Evolutionary conservation across 768 basidiomycete genomes (phyloP).

Genomic region (Fibroporia radiculosa): DNA sequence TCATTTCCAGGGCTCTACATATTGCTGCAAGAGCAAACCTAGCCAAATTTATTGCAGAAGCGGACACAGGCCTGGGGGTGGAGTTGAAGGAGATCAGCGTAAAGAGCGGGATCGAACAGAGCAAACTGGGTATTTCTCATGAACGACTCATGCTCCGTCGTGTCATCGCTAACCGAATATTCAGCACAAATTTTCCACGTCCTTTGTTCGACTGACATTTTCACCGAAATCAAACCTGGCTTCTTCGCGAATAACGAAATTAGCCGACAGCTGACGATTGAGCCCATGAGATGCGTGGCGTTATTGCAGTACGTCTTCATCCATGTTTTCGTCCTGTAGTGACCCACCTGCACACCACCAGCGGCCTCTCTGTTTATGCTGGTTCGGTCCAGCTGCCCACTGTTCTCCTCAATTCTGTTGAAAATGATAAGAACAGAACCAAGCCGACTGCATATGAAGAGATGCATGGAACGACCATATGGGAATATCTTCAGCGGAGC

Average conservation of each 20-base stretch:
- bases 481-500: slow-evolving; percentile 6
- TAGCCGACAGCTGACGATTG: background rate
- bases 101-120: slow-evolving; percentile 1
- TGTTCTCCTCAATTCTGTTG: background rate
- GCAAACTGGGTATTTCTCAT: background rate
- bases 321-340: background rate
- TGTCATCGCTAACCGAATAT: too few species aligned
- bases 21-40: slow-evolving; percentile 4
- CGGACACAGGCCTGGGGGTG: background rate
- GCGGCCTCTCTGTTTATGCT: background rate
- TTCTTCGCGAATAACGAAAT: too few species aligned
- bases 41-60: slow-evolving; percentile 5
- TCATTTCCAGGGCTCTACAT: slow-evolving; percentile 2
- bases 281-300: background rate
- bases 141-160: background rate
- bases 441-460: slow-evolving; percentile 3
- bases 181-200: too few species aligned
- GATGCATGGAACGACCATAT: background rate
- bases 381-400: slow-evolving; percentile 8
- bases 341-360: background rate
- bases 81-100: background rate
- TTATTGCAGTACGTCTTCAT: slow-evolving; percentile 1
- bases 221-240: background rate
- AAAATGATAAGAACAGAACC: slow-evolving; percentile 1
- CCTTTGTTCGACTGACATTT: too few species aligned